Conservation (phyloP, 2,329 filamentous ascomycete genomes). For the Pseudodiploospora longispora region DNA sequence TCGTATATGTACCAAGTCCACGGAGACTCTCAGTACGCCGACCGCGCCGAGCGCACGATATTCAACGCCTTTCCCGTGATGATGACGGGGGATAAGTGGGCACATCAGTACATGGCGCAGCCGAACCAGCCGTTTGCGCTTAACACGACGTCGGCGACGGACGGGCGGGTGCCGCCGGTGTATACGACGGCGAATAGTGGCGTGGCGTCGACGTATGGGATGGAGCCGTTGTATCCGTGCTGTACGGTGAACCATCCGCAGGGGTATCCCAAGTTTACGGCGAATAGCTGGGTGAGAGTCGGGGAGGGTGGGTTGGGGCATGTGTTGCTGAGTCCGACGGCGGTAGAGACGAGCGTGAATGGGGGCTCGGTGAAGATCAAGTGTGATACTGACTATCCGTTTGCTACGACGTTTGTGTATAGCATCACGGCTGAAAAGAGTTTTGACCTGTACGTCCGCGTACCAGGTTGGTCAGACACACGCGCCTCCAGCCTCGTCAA, state of each 20-base stretch:
- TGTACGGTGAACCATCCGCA: constrained; percentile 53
- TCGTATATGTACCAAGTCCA: constrained; percentile 25
- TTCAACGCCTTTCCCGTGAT: constrained; percentile 48
- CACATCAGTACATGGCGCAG: constrained; percentile 46
- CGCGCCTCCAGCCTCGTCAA: constrained; percentile 4
- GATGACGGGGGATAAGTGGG: constrained; percentile 44
- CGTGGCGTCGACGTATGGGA: constrained; percentile 33
- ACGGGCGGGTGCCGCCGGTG: constrained; percentile 16
- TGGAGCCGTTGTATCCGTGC: constrained; percentile 45
- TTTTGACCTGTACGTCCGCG: constrained; percentile 21
- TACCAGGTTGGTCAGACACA: constrained; percentile 17
- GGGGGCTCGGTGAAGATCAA: constrained; percentile 27
- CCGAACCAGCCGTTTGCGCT: constrained; percentile 43
- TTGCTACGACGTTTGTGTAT: constrained; percentile 20
- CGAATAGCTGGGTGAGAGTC: constrained; percentile 35
- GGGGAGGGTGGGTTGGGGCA: constrained; percentile 40
- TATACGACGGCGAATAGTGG: constrained; percentile 41
- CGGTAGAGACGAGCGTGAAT: constrained; percentile 29
- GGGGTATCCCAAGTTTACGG: constrained; percentile 47
- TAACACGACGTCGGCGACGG: constrained; percentile 28
- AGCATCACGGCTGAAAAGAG: constrained; percentile 16
- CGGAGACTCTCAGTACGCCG: constrained; percentile 33
- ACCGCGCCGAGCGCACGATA: constrained; percentile 41
- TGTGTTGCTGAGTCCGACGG: constrained; percentile 38
- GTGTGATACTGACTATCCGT: constrained; percentile 41